Evolutionary conservation across 2,329 filamentous ascomycete species (phyloP), one percentile per base, ranked within the genome.

Genomic region (Aureobasidium sp.): DNA sequence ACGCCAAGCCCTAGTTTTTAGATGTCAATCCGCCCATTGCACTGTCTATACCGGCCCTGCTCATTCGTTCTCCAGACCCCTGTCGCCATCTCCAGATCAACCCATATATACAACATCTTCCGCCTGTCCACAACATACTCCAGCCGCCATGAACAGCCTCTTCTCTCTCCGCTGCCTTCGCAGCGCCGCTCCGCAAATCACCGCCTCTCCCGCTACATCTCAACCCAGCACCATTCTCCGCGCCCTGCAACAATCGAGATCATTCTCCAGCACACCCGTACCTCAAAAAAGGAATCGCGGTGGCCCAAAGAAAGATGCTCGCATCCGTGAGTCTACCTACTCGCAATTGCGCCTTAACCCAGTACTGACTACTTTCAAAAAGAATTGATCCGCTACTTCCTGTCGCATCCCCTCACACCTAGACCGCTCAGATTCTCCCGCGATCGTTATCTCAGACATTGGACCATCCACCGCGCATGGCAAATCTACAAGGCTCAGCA

Each of bases 391-490:
- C 81, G 86, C 69, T 90, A 89, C 77, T 84, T 86, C 75, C 83
- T 90, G 67, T 76, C 82, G 69, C 87, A 90, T 74, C 85, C 86
- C 2, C 76, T 82, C 34, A 88, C 84, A 7, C 87, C 86, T 0
- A 84, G 86, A 13, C 92, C 94, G 0, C 84, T 99, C 66, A 88
- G 91, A 69, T 92, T 97, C 83, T 91, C 86, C 44, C 91, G 93
- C 68, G 89, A 88, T 75, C 87, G 94, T 62, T 84, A 86, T 75
- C 86, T 99, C 66, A 90, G 94, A 50, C 94, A 99, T 81, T 99
- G 94, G 94, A 97, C 94, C 57, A 97, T 99, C 75, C 92, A 97
- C 80, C 91, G 94, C 69, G 93, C 93, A 27, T 97, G 92, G 91
- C 82, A 90, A 69, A 81, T 97, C 34, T 88, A 88, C 77, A 86